These are phyloP conservation scores for Ligustrum vulgare DNA, from an alignment of 257 asterid genomes.

Conservation along the genomic window DNA sequence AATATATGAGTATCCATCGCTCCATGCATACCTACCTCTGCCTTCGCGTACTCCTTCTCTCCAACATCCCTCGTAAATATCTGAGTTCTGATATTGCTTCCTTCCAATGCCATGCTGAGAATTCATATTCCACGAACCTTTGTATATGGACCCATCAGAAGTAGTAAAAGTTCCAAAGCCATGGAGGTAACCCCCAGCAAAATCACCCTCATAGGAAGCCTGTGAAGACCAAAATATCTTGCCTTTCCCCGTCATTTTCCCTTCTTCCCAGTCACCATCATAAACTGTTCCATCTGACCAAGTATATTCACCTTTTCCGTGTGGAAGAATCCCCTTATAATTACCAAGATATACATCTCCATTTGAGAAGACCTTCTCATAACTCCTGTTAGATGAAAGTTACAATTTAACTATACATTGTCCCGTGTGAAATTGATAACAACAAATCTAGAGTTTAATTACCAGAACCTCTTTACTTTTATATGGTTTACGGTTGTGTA, in stretches of 20 bases:
- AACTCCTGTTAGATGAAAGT: conserved; percentile 42
- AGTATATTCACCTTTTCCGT: conserved; percentile 78
- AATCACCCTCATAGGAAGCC: conserved; percentile 82
- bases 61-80: conserved; percentile 93
- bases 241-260: conserved; percentile 95
- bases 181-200: conserved; percentile 78
- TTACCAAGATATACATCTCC: conserved; percentile 76
- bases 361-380: conserved; percentile 59
- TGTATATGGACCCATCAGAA: conserved; percentile 76
- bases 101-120: conserved; percentile 83
- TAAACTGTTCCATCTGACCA: conserved; percentile 88
- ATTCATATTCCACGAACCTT: conserved; percentile 90
- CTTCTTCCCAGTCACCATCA: conserved; percentile 90
- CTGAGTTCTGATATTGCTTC: conserved; percentile 75
- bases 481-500: background rate
- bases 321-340: conserved; percentile 56
- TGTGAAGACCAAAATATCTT: conserved; percentile 76
- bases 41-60: conserved; percentile 91
- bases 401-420: conserved; percentile 12
- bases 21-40: conserved; percentile 89
- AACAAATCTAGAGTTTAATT: background rate
- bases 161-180: conserved; percentile 75
- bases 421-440: background rate
- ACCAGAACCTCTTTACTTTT: background rate
- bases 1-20: conserved; percentile 60